Base-by-base conservation (phyloP, 768 basidiomycete genomes). In the Podaxis sp. region DNA sequence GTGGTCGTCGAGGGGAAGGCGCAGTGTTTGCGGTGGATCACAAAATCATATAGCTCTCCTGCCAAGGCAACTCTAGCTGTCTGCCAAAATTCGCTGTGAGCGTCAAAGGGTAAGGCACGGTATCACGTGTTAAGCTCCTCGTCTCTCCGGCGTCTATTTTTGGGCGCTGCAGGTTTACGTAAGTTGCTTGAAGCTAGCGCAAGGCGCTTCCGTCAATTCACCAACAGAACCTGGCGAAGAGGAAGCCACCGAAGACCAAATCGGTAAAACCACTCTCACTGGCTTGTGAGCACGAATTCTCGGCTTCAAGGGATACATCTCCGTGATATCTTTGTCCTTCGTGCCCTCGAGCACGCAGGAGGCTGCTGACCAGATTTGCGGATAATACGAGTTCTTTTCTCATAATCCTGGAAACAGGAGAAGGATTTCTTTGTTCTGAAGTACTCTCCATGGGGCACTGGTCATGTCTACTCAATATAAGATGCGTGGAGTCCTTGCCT, bases 21-120 rank as follows among this genome's bases (percentile, higher is more conserved):
- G 22, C n/a, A 50, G 22, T 24, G 47, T n/a, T 43, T 24, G 25
- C n/a, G n/a, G 57, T 38, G 57, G 41, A 43, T 25, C 58, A 59
- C 58, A 59, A 27, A 59, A 40, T 7, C 36, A 59, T 50, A 1
- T 22, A 51, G 58, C 19, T 52, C 49, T 59, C 49, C 49, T 59
- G 57, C n/a, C 49, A 37, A 59, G 40, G 41, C 55, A 55, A n/a
- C 2, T 22, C 13, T 2, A 19, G 37, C 25, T 43, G 22, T 22
- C 25, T 57, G 58, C 38, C 33, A 50, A 59, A 59, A 59, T 50
- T 51, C 49, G 47, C 47, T 57, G 33, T 24, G 37, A 19, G 36
- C 36, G 47, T 37, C 36, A 47, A 27, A 25, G 25, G 41, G 15
- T 33, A 33, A 33, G 33, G 9, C 33, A 22, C n/a, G 8, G 6